phyloP scores from a whole-genome alignment of 371 early-diverging fungal genomes.

The Mucor mucedo region DNA sequence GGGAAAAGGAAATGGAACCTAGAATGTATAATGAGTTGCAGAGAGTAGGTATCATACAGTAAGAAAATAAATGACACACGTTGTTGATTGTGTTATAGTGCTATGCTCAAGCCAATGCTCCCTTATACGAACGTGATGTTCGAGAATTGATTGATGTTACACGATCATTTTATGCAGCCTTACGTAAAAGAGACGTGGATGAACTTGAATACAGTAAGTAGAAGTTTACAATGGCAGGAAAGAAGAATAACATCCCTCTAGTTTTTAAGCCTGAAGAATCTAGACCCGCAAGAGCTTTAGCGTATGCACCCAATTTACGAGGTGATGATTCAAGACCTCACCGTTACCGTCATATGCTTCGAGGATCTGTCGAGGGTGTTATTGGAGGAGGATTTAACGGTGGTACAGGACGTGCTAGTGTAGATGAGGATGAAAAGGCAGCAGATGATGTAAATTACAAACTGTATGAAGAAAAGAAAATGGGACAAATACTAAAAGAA shows the following conservation, averaged over 20 bases:
- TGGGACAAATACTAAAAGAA: background rate
- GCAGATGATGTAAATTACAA: slow-evolving; percentile 42
- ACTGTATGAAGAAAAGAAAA: background rate
- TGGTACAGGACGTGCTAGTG: slow-evolving; percentile 29
- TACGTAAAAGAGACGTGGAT: slow-evolving; percentile 50
- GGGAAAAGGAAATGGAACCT: slow-evolving; percentile 92
- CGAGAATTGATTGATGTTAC: slow-evolving; percentile 49
- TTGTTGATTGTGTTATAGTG: slow-evolving; percentile 23
- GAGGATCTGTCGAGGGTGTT: slow-evolving; percentile 53
- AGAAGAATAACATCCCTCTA: slow-evolving; percentile 6
- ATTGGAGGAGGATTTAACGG: slow-evolving; percentile 22
- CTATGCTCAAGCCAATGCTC: slow-evolving; percentile 54
- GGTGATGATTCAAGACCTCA: slow-evolving; percentile 42
- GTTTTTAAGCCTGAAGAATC: slow-evolving; percentile 57
- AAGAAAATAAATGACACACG: background rate
- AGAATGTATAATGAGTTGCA: slow-evolving; percentile 86
- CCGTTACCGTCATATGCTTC: slow-evolving; percentile 53
- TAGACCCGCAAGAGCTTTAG: slow-evolving; percentile 50
- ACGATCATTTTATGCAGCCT: slow-evolving; percentile 37
- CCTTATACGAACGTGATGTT: slow-evolving; percentile 54
- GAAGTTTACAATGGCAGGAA: background rate
- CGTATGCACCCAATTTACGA: slow-evolving; percentile 46
- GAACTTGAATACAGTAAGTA: slow-evolving; percentile 55
- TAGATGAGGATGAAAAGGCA: slow-evolving; percentile 55
- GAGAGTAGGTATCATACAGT: slow-evolving; percentile 52